Conservation (phyloP, 257 asterid species). For the Solanum corneliomulleri region DNA sequence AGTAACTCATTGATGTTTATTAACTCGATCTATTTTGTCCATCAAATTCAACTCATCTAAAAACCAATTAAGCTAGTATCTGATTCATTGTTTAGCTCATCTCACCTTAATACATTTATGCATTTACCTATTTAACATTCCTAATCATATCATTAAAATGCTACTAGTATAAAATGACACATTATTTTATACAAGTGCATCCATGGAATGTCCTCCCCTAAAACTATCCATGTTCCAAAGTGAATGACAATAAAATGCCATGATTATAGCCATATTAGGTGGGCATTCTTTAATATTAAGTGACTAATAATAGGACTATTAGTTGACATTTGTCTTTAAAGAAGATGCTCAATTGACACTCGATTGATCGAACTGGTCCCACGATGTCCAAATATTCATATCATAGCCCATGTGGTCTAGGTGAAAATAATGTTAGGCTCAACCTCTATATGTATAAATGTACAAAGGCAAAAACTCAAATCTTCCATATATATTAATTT, state of each 20-base stretch:
- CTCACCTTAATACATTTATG: not conserved
- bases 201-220: not conserved
- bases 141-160: not conserved
- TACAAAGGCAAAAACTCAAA: not conserved
- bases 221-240: not conserved
- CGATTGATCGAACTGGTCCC: not conserved
- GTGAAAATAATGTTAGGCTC: not conserved
- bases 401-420: not conserved
- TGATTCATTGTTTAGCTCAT: not conserved
- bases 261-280: not conserved
- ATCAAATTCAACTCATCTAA: not conserved
- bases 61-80: not conserved
- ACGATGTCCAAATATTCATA: not conserved
- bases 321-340: not conserved
- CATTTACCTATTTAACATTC: not conserved
- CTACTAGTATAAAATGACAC: not conserved
- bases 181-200: not conserved
- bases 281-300: not conserved
- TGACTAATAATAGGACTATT: not conserved
- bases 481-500: not conserved
- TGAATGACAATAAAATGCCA: not conserved
- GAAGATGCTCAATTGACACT: not conserved
- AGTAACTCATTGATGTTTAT: not conserved
- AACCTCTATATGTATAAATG: not conserved
- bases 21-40: not conserved